These are phyloP conservation scores for Yamadazyma friedrichii DNA, from an alignment of 1,139 yeast genomes.

Conservation along the genomic window DNA sequence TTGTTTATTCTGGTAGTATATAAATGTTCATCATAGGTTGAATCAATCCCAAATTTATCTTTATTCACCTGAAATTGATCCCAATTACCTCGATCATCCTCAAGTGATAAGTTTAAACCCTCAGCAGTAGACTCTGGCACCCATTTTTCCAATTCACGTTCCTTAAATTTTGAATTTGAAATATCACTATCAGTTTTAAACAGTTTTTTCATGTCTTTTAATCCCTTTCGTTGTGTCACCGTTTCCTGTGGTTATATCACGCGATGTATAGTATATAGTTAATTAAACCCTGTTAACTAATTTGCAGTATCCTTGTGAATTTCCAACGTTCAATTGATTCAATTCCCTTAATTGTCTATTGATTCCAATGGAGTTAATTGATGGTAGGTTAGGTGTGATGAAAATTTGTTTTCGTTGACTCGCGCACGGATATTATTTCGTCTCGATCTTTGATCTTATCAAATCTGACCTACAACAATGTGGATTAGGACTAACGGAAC, in stretches of 20 bases:
- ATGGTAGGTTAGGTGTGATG: no score
- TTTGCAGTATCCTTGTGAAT: not conserved
- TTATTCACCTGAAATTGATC: conserved; percentile 93
- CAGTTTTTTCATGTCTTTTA: conserved; percentile 4
- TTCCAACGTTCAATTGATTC: no score
- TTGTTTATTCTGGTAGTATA: conserved; percentile 86
- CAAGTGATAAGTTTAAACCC: conserved; percentile 40
- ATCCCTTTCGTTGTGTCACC: no score
- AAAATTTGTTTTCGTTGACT: no score
- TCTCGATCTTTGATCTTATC: no score
- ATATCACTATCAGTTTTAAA: conserved; percentile 89
- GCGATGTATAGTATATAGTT: not conserved
- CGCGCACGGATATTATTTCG: no score
- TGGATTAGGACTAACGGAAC: no score
- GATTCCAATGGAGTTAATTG: no score
- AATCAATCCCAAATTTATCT: conserved; percentile 81
- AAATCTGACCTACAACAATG: no score
- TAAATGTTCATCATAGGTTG: conserved; percentile 83
- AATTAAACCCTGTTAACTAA: conserved; percentile 25
- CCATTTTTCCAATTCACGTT: conserved; percentile 84
- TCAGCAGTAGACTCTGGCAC: conserved; percentile 56
- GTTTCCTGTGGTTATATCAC: no score
- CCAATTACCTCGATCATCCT: conserved; percentile 57
- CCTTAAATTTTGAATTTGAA: conserved; percentile 49
- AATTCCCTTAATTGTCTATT: no score